These are phyloP conservation scores for Beta macrorhiza DNA, from an alignment of 179 eudicot species.

Conservation along the genomic window DNA sequence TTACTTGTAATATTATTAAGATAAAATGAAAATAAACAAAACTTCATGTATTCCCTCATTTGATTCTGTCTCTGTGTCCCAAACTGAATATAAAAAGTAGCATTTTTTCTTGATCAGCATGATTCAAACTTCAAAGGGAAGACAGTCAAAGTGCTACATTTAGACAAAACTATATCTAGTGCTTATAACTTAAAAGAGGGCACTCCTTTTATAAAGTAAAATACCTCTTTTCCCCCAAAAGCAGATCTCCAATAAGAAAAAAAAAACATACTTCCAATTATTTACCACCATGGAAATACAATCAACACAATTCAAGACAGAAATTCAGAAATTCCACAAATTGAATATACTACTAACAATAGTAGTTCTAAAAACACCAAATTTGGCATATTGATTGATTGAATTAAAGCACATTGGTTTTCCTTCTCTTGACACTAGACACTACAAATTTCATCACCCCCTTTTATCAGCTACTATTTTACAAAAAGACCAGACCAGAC, in stretches of 20 bases:
- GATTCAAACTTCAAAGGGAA: neutral
- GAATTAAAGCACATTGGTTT: neutral
- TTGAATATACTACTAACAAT: conserved; percentile 6
- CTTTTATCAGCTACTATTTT: conserved; percentile 3
- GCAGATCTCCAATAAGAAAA: neutral
- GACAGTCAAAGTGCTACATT: neutral
- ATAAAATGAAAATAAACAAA: neutral
- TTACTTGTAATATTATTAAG: neutral
- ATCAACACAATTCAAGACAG: neutral
- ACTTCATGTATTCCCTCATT: neutral
- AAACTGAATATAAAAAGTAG: too few relatives aligned
- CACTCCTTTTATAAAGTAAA: too few relatives aligned
- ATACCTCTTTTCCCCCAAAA: neutral
- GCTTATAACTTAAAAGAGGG: neutral
- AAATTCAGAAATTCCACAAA: neutral
- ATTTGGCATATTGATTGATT: neutral
- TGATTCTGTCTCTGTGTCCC: neutral
- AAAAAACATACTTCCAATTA: neutral
- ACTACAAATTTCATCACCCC: conserved; percentile 20
- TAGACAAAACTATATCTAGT: neutral
- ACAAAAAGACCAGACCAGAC: conserved; percentile 24
- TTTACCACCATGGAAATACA: neutral
- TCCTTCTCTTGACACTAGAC: neutral
- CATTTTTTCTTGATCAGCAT: neutral
- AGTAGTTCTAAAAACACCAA: conserved; percentile 6